Conservation (phyloP, 176 grass and related monocot genomes). For the Tillandsia fasciculata region DNA sequence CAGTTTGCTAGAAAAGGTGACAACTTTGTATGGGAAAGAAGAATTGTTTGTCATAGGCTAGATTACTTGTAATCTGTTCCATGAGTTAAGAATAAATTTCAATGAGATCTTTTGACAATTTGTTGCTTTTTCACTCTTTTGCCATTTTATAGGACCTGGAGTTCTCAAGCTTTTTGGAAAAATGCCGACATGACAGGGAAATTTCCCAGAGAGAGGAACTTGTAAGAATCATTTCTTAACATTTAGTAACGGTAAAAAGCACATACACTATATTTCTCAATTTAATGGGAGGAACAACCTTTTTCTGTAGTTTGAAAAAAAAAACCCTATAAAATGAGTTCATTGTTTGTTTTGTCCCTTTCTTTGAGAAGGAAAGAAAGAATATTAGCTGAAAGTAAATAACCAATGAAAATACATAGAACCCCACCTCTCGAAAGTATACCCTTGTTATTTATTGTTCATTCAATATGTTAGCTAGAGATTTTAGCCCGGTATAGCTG, state of each 20-base stretch:
- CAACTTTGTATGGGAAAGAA: neutral
- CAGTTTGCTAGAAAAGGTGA: conserved; percentile 66
- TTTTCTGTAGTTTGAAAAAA: no score
- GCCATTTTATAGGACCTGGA: conserved; percentile 56
- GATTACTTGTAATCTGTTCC: neutral
- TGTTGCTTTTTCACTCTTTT: neutral
- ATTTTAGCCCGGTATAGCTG: no score
- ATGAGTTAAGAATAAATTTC: neutral
- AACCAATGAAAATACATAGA: no score
- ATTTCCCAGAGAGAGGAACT: conserved; percentile 34
- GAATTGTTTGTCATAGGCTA: neutral
- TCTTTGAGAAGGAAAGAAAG: no score
- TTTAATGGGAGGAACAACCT: no score
- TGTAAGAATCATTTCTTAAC: conserved; percentile 34
- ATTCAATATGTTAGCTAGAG: no score
- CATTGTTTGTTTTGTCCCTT: no score
- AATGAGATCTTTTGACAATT: neutral
- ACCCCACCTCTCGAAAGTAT: no score
- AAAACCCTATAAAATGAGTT: no score
- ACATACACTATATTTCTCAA: no score
- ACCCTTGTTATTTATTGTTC: no score
- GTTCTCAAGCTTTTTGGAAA: conserved; percentile 62
- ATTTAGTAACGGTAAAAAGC: neutral
- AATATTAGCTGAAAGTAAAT: no score
- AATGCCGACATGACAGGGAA: conserved; percentile 30